Evolutionary conservation across 192 early-diverging fungal species (phyloP).

Genomic region (Rhizophlyctis rosea): DNA sequence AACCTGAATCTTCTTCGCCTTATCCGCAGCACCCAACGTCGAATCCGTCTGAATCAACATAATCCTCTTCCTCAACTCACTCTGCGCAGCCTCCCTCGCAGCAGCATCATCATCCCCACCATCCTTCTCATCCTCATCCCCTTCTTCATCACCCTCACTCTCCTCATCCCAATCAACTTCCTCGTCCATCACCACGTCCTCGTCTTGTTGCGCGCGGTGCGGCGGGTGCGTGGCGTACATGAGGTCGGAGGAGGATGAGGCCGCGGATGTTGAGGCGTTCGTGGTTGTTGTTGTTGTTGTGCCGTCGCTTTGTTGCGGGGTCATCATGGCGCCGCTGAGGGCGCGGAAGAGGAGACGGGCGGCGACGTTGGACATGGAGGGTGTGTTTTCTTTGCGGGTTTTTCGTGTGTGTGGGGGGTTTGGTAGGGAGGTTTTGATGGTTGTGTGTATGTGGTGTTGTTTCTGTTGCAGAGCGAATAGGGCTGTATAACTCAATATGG

Average conservation of each 20-base stretch:
- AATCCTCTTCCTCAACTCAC: slow-evolving; percentile 64
- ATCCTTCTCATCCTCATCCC: slow-evolving; percentile 5
- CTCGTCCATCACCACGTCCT: slow-evolving; percentile 7
- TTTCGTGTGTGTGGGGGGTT: not conserved
- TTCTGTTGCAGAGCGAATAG: too few species aligned
- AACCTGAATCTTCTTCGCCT: slow-evolving; percentile 73
- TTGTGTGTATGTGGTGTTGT: too few species aligned
- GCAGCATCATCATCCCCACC: slow-evolving; percentile 25
- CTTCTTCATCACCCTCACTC: slow-evolving; percentile 7
- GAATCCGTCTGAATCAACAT: slow-evolving; percentile 62
- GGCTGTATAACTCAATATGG: too few species aligned
- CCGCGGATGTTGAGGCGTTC: slow-evolving; percentile 1
- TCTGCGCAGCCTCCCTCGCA: slow-evolving; percentile 28
- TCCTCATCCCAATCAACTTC: slow-evolving; percentile 9
- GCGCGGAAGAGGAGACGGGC: slow-evolving; percentile 25
- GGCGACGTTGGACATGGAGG: slow-evolving; percentile 18
- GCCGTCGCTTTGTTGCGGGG: slow-evolving; percentile 8
- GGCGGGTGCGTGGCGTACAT: not conserved
- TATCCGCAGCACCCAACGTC: slow-evolving; percentile 50
- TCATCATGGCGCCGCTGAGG: slow-evolving; percentile 18
- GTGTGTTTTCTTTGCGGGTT: not conserved
- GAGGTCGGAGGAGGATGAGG: not conserved
- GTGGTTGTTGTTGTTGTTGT: slow-evolving; percentile 10
- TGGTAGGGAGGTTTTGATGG: too few species aligned
- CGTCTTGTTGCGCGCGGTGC: not conserved